phyloP scores from a whole-genome alignment of 768 basidiomycete species.

The Agrocybe pediades region DNA sequence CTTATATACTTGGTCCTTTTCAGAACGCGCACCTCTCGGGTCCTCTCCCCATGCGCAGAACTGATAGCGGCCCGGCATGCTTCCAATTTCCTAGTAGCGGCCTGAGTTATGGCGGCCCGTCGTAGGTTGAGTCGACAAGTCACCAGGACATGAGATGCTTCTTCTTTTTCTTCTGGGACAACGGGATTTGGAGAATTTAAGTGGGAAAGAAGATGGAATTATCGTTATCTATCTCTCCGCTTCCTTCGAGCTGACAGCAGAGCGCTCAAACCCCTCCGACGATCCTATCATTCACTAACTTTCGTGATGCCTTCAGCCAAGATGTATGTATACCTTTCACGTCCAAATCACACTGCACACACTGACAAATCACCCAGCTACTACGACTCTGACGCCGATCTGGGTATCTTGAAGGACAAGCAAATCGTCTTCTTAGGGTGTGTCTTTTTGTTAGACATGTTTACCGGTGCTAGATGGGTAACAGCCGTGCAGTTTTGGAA shows the following conservation, averaged over 20 bases:
- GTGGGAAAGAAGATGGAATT: neutral
- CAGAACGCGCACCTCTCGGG: neutral
- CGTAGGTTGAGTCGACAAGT: constrained; percentile 8
- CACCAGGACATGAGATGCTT: constrained; percentile 14
- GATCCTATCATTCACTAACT: neutral
- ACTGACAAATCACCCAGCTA: constrained; percentile 37
- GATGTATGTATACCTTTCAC: constrained; percentile 44
- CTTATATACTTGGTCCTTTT: neutral
- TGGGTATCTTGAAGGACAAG: constrained; percentile 45
- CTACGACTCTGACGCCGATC: constrained; percentile 64
- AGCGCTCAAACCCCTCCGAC: neutral
- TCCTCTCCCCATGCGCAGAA: constrained; percentile 1
- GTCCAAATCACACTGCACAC: neutral
- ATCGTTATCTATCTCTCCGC: constrained; percentile 1
- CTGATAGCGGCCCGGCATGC: constrained; percentile 2
- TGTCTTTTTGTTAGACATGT: neutral
- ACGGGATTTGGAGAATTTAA: neutral
- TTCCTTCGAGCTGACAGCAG: neutral
- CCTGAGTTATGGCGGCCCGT: constrained; percentile 4
- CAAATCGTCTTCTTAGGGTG: constrained; percentile 65
- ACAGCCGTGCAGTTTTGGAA: constrained; percentile 50
- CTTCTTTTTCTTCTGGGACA: neutral
- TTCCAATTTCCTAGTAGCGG: neutral
- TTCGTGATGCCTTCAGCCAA: constrained; percentile 45
- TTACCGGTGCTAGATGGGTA: neutral